These are phyloP conservation scores for Fusarium citri DNA, from an alignment of 2,329 filamentous ascomycete genomes.

Conservation along the genomic window DNA sequence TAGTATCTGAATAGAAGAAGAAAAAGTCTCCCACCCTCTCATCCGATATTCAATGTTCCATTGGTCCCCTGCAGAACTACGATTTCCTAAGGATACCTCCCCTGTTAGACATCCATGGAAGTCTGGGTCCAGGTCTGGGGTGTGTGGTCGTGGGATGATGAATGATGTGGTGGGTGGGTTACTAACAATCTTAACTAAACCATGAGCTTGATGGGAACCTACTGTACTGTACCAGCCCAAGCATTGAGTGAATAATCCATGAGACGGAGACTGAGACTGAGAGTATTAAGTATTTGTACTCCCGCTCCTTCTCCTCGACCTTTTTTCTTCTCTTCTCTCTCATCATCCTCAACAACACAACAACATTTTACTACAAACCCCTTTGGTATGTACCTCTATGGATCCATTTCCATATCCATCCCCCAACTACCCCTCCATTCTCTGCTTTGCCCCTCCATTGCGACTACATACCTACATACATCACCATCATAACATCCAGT, in stretches of 20 bases:
- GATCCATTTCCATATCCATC: background rate
- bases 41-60: slow-evolving; percentile 27
- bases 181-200: slow-evolving; percentile 6
- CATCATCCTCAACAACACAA: slow-evolving; percentile 29
- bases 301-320: slow-evolving; percentile 23
- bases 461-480: background rate
- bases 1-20: background rate
- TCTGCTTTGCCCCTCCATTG: slow-evolving; percentile 23
- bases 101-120: background rate
- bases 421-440: background rate
- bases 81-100: background rate
- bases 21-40: slow-evolving; percentile 32
- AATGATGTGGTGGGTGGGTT: slow-evolving; percentile 33
- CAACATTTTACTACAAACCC: slow-evolving; percentile 17
- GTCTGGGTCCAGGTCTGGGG: slow-evolving; percentile 6
- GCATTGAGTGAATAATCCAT: slow-evolving; percentile 36
- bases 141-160: slow-evolving; percentile 36
- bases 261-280: slow-evolving; percentile 24
- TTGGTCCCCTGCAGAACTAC: slow-evolving; percentile 13
- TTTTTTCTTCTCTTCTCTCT: slow-evolving; percentile 22
- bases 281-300: slow-evolving; percentile 43
- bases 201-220: background rate
- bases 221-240: background rate
- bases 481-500: slow-evolving; percentile 21
- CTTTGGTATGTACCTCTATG: slow-evolving; percentile 11